Conservation (phyloP, 495 filamentous ascomycete species). For the Aspergillus indologenus region DNA sequence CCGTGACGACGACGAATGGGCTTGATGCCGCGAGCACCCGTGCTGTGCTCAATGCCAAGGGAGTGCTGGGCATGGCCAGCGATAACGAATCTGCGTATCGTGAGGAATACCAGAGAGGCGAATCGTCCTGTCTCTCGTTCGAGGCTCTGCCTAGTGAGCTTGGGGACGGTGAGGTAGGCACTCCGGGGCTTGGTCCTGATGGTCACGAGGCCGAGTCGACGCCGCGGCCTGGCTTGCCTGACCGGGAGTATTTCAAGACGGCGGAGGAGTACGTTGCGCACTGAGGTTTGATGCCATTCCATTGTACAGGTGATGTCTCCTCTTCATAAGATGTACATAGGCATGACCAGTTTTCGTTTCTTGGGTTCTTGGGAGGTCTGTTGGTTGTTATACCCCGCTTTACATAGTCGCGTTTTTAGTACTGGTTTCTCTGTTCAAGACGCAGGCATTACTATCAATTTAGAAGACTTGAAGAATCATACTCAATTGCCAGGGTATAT, state of each 20-base stretch:
- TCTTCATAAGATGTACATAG: background rate
- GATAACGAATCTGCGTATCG: slow-evolving; percentile 20
- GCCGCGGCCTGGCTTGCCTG: slow-evolving; percentile 31
- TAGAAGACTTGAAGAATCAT: background rate
- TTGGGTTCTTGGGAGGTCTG: background rate
- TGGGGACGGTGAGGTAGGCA: background rate
- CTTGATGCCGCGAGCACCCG: slow-evolving; percentile 38
- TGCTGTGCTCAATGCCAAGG: slow-evolving; percentile 32
- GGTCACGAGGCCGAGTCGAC: background rate
- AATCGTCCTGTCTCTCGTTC: no score
- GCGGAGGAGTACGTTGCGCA: background rate
- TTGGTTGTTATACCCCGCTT: background rate
- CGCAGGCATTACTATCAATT: background rate
- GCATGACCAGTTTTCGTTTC: background rate
- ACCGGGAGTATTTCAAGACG: slow-evolving; percentile 17
- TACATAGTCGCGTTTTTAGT: no score
- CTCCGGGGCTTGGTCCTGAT: no score
- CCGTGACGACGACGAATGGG: slow-evolving; percentile 18
- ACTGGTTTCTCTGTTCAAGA: no score
- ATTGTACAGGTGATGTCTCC: background rate
- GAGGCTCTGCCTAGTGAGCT: slow-evolving; percentile 25
- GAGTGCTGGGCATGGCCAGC: slow-evolving; percentile 24
- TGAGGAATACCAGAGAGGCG: no score
- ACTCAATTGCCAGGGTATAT: background rate
- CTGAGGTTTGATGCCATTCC: background rate